Evolutionary conservation across 2,329 filamentous ascomycete genomes (phyloP), one percentile per base, ranked within the genome.

Genomic region (Neopestalotiopsis sp.): DNA sequence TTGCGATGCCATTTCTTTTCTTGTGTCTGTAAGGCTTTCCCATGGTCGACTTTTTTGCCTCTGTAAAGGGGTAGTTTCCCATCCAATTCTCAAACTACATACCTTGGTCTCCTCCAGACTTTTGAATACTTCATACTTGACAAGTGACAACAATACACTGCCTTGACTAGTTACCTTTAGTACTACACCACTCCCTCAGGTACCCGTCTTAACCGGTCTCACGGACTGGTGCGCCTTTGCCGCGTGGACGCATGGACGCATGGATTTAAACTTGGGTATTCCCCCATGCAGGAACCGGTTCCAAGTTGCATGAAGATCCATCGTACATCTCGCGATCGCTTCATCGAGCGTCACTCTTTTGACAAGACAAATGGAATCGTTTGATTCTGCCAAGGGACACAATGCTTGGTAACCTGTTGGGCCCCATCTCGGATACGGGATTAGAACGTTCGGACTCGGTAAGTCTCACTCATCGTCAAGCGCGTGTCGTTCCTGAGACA

Each of bases 251-350:
- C 45, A n/a, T 49, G 5, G 42, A 13, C n/a, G 20, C 4, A 53
- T 53, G 45, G 20, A 24, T 53, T 53, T 53, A 59, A 59, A 59
- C 57, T 59, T 34, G 57, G 30, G 30, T 30, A n/a, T n/a, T 59
- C 7, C 30, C 57, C 57, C 57, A 59, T 59, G 57, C 57, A 34
- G 24, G 57, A 59, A 6, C 20, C 57, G 7, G 30, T 14, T 6
- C 24, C 24, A 30, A 32, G 24, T 59, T 4, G 28, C 24, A 30
- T 30, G 30, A 24, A 30, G 9, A 10, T 28, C 24, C 24, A 28
- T 24, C 24, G 24, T 30, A 6, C 28, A 7, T 10, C n/a, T 59
- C 30, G 57, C 24, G 30, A 59, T 30, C 24, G 14, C 14, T 17
- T 14, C 24, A 28, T 28, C 57, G 57, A 59, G 24, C 30, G 30